Evolutionary conservation across 306 rosid species (phyloP), one percentile per base, ranked within the genome.

Genomic region (Coriaria nepalensis): DNA sequence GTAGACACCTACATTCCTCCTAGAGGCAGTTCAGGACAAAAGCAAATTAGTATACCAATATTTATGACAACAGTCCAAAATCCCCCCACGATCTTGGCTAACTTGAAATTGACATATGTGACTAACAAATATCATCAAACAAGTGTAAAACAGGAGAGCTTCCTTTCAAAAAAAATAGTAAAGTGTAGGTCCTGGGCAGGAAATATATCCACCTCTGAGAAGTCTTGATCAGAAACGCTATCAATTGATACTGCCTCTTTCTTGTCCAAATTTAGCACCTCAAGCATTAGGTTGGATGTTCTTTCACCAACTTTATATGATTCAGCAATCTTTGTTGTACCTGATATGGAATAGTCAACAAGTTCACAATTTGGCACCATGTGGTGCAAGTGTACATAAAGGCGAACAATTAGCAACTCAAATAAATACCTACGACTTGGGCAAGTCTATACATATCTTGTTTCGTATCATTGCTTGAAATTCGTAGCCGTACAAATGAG

Each of bases 391-490:
- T 33, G 47, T 20, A 43, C 57, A 35, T 13, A 35, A 59, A 38
- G 47, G 47, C n/a, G 13, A 52, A 58, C 43, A 50, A 14, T 50
- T 33, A 44, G 51, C 50, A 46, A 38, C 50, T 15, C 11, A 43
- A 43, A 53, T 38, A 51, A 65, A 50, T 82, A 85, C 98, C 98
- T 69, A 75, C 77, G 65, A 90, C 86, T 71, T 80, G 95, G 49
- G 82, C 98, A 77, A 90, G 96, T 77, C 98, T 79, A 66, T 85
- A 78, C 65, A 78, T 68, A 45, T 85, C 98, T 47, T 74, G 92
- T 70, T 85, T 90, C 57, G 73, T 73, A 63, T 82, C 96, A 56
- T 69, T 52, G 45, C 67, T 65, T 55, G 83, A 69, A 53, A 82
- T 54, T 76, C 78, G 77, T 64, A 85, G 79, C 64, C 96, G 80